Evolutionary conservation across 176 grass and related monocot species (phyloP).

Genomic region (Aegilops bicornis): DNA sequence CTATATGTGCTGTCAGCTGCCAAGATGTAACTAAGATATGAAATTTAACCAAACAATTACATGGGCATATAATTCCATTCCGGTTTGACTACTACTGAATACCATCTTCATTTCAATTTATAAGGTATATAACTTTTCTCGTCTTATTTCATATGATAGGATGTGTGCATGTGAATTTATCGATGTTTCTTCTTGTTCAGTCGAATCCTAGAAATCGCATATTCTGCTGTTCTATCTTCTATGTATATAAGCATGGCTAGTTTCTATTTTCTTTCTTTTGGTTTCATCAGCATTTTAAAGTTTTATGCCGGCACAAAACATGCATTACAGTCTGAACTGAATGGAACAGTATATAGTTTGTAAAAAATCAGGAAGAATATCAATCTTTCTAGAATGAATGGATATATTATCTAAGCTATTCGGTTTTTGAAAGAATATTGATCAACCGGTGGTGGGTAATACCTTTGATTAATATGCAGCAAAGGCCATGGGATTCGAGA

Average conservation of each 20-base stretch:
- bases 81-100: not conserved
- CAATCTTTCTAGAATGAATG: not conserved
- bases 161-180: not conserved
- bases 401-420: not conserved
- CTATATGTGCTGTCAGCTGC: too few relatives aligned
- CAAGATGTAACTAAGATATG: too few relatives aligned
- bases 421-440: not conserved
- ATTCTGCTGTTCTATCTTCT: not conserved
- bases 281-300: not conserved
- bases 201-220: not conserved
- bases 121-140: too few relatives aligned
- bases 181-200: not conserved
- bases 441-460: not conserved
- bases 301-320: not conserved
- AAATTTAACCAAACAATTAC: not conserved
- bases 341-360: not conserved
- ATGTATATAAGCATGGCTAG: not conserved
- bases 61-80: not conserved
- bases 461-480: not conserved
- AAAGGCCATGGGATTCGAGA: not conserved
- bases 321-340: not conserved
- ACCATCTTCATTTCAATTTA: too few relatives aligned
- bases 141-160: too few relatives aligned
- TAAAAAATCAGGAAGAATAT: not conserved
- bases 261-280: not conserved